A percentile compares a stretch with the other conserved stretches of the same genome.
These are phyloP conservation scores for Vitis amurensis DNA, from an alignment of 164 flowering plant genomes.

Conservation along the genomic window DNA sequence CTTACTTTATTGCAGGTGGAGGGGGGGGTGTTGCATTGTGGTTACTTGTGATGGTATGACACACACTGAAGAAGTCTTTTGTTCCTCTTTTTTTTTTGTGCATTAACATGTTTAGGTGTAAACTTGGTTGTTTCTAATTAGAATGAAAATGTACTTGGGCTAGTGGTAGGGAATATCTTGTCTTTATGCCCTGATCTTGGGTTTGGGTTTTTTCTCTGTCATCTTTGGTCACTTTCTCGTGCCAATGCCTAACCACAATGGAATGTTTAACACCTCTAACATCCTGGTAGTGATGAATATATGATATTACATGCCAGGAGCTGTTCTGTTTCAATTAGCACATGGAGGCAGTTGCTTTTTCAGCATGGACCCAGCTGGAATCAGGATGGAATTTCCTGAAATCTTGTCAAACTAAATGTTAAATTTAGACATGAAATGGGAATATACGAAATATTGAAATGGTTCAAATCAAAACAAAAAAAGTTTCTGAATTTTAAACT, in stretches of 20 bases:
- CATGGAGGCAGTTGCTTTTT: not conserved
- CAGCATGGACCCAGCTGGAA: not conserved
- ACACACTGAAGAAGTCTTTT: conserved; percentile 14
- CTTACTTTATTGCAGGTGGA: conserved; percentile 21
- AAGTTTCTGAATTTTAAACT: no score
- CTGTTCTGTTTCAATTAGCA: not conserved
- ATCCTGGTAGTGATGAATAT: not conserved
- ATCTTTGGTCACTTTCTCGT: conserved; percentile 1
- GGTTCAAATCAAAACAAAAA: no score
- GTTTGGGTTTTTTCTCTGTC: conserved; percentile 7
- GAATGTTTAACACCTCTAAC: not conserved
- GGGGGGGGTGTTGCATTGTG: conserved; percentile 5
- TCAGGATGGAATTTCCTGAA: not conserved
- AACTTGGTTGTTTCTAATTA: conserved; percentile 11
- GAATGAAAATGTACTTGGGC: conserved; percentile 16
- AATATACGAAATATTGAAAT: no score
- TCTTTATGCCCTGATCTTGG: conserved; percentile 23
- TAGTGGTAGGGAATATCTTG: conserved; percentile 25
- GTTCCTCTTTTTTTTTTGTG: conserved; percentile 7
- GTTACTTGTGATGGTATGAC: conserved; percentile 21
- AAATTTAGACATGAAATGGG: no score
- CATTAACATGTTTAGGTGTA: conserved; percentile 23
- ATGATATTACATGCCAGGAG: not conserved
- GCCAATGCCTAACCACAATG: conserved; percentile 12
- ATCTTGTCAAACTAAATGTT: not conserved